These are phyloP conservation scores for Naegleria fowleri DNA, from an alignment of 208 protist species.

Conservation along the genomic window DNA sequence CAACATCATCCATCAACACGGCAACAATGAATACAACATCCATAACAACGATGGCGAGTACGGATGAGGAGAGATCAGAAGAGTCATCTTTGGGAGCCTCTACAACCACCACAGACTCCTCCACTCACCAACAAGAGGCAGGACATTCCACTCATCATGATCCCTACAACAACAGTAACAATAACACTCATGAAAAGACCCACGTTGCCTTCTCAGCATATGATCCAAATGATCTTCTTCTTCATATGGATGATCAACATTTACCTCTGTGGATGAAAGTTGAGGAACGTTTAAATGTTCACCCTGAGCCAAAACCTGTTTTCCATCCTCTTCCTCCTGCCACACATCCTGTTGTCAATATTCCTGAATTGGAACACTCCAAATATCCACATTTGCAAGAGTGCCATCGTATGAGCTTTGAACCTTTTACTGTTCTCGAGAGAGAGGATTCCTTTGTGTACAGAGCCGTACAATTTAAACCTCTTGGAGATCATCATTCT, in stretches of 20 bases:
- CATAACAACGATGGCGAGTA: no score
- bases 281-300: not conserved
- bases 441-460: not conserved
- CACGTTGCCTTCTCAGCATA: not conserved
- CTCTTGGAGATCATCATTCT: not conserved
- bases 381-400: conserved; percentile 6
- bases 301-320: not conserved
- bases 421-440: not conserved
- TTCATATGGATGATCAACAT: not conserved
- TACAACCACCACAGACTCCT: no score
- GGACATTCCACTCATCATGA: no score
- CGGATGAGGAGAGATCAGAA: no score
- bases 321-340: not conserved
- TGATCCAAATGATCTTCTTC: not conserved
- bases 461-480: not conserved
- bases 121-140: no score
- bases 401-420: not conserved
- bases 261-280: not conserved
- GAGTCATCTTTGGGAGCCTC: no score
- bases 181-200: not conserved
- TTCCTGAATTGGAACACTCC: not conserved
- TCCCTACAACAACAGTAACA: not conserved
- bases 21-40: no score
- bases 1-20: no score
- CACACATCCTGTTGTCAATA: not conserved